Base-by-base conservation (phyloP, 495 filamentous ascomycete species). In the Barbatosphaeria neglecta region DNA sequence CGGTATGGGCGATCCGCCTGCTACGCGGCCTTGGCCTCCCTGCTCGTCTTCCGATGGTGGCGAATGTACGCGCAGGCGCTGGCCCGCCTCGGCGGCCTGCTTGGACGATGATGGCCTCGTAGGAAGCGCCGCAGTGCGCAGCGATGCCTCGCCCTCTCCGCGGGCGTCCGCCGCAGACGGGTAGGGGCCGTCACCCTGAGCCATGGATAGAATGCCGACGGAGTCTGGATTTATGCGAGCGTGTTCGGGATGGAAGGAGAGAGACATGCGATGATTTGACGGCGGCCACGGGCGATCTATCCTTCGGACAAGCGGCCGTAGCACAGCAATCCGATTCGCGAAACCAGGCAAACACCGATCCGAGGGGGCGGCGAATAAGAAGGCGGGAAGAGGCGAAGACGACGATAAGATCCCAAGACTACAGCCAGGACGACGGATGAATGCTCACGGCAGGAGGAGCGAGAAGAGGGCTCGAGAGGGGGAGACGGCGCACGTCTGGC, bases 81-180 rank as follows among this genome's bases (percentile, higher is more conserved):
- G 42, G 11, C 45, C 24, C 1, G 22, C 37, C 6, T 50, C 50
- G 40, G 20, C 23, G 1, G 19, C 15, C 7, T 50, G 52, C 27
- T 39, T 54, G 9, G 52, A 48, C 1, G 44, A 41, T 22, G 53
- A 33, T 4, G 61, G 57, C 25, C 51, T 52, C 16, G 57, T 44
- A 10, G 61, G 61, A 8, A 64, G 40, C 8, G 61, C 59, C 9
- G 55, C 62, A 4, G 13, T 35, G 31, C 31, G 5, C 13, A 15
- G 31, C 13, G 31, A 4, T 35, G 13, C 31, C 31, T 35, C 31
- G 6, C 13, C 31, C 31, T 35, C 13, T 3, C 31, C 31, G 13
- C 16, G 31, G 2, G 31, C 13, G 4, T 35, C 13, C 2, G 2
- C 31, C 13, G 9, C 31, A n/a, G 31, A 15, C 31, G 31, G 4